These are phyloP conservation scores for Fusarium torulosum DNA, from an alignment of 2,329 filamentous ascomycete genomes.

Conservation along the genomic window DNA sequence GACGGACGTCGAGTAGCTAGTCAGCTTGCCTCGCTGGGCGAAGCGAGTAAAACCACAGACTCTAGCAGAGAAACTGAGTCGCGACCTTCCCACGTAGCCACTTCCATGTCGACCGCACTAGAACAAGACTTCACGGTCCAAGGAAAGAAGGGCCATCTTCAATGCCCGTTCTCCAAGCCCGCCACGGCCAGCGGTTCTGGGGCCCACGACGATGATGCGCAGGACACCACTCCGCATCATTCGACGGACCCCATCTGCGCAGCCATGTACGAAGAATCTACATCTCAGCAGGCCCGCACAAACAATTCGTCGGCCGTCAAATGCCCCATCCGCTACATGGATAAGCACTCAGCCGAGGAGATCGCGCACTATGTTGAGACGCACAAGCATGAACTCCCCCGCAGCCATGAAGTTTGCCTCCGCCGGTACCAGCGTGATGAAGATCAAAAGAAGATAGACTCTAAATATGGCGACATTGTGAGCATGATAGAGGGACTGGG, in stretches of 20 bases:
- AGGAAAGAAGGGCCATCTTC: slow-evolving; percentile 82
- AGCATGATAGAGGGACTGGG: slow-evolving; percentile 95
- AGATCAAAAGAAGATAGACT: slow-evolving; percentile 86
- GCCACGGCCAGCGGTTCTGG: slow-evolving; percentile 50
- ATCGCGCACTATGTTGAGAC: slow-evolving; percentile 93
- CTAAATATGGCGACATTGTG: slow-evolving; percentile 91
- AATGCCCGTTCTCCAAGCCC: slow-evolving; percentile 80
- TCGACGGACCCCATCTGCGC: slow-evolving; percentile 72
- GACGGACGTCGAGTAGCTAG: slow-evolving; percentile 72
- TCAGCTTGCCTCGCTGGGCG: slow-evolving; percentile 62
- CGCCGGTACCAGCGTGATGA: slow-evolving; percentile 90
- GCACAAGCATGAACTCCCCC: slow-evolving; percentile 93
- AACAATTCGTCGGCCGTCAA: slow-evolving; percentile 69
- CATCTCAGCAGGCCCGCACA: slow-evolving; percentile 63
- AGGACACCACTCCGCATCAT: slow-evolving; percentile 61
- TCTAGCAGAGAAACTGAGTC: slow-evolving; percentile 64
- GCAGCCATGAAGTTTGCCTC: slow-evolving; percentile 93
- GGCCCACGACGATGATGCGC: slow-evolving; percentile 45
- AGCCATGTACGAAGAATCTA: slow-evolving; percentile 71
- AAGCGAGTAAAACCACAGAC: slow-evolving; percentile 64
- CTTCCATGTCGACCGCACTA: slow-evolving; percentile 74
- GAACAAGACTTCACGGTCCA: slow-evolving; percentile 93
- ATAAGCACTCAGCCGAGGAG: slow-evolving; percentile 93
- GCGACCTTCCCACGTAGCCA: slow-evolving; percentile 60
- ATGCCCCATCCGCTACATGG: slow-evolving; percentile 92